These are phyloP conservation scores for Pseudozyma hubeiensis DNA, from an alignment of 1,284 basidiomycete genomes.

Conservation along the genomic window DNA sequence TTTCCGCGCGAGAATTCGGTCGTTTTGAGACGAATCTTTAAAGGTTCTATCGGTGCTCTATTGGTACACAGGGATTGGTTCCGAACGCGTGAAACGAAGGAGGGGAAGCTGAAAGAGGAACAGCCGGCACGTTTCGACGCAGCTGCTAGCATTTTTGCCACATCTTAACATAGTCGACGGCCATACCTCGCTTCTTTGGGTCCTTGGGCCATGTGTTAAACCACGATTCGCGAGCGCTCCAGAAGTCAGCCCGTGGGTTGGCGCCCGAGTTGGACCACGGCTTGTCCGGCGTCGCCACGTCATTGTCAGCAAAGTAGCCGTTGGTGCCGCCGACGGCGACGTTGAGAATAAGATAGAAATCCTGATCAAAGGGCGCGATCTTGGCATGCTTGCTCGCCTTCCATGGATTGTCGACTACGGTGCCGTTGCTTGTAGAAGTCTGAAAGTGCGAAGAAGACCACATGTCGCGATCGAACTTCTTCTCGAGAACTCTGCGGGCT, in stretches of 20 bases:
- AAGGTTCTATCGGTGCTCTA: neutral
- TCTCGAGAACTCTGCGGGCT: conserved; percentile 76
- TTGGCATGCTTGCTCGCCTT: conserved; percentile 34
- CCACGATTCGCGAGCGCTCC: conserved; percentile 69
- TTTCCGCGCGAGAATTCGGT: no score
- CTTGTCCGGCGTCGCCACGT: conserved; percentile 75
- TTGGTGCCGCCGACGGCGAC: conserved; percentile 84
- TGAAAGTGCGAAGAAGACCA: conserved; percentile 83
- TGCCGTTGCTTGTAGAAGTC: conserved; percentile 77
- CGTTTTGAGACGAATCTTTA: no score
- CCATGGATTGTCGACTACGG: conserved; percentile 73
- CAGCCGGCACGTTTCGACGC: neutral
- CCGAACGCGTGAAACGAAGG: no score
- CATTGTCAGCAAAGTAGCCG: conserved; percentile 78
- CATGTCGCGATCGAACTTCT: conserved; percentile 74
- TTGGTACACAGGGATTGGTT: neutral
- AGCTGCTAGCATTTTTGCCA: conserved; percentile 70
- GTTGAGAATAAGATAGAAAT: conserved; percentile 83
- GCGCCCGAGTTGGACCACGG: conserved; percentile 80
- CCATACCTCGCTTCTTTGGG: conserved; percentile 74
- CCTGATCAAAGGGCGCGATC: conserved; percentile 84
- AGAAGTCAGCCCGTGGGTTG: conserved; percentile 79
- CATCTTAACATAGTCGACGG: conserved; percentile 80
- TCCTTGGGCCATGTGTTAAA: conserved; percentile 41
- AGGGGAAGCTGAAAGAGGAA: neutral